Base-by-base conservation (phyloP, 2,329 filamentous ascomycete genomes). In the Monosporascus ibericus region DNA sequence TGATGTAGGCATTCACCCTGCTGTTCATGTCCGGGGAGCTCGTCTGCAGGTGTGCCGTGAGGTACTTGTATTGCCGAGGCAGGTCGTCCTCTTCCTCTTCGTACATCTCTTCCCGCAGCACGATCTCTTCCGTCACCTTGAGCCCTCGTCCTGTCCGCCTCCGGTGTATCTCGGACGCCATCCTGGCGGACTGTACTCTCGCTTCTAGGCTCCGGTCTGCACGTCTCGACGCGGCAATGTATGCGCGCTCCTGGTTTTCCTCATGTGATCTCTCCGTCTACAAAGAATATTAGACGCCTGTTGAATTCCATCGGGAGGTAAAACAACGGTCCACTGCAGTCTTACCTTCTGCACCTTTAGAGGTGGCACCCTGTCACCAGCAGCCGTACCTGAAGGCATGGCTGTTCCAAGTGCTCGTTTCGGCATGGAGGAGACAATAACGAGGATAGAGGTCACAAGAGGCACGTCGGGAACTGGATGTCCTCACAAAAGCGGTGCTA, bases 61-160 rank as follows among this genome's bases (percentile, higher is more conserved):
- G 72, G 15, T 82, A 74, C 53, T 83, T 78, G 64, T 85, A 88
- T 50, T 84, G 82, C 55, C 82, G 78, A 1, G 86, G 84, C 24
- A 89, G 67, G 52, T 92, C 88, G 60, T 95, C 89, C 50, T 95
- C 91, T 64, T 95, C 89, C 69, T 96, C 92, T 64, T 96, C 91
- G 66, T 96, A 96, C 90, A 96, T 95, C 68, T 95, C 90, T 68
- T 96, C 92, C 57, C 90, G 91, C 60, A 88, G 76, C 14, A 96
- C 91, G 70, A 94, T 91, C 63, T 94, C 82, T 68, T 92, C 87
- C 25, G 87, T 91, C 53, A 96, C 88, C 60, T 85, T 85, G 54
- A 96, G 78, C 2, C 81, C 84, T 60, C 90, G 88, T 39, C 92
- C 92, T 0, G 92, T 96, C 18, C 91, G 84, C 67, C 86, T 82